These are phyloP conservation scores for Apiospora saccharicola DNA, from an alignment of 2,329 filamentous ascomycete genomes.

Conservation along the genomic window DNA sequence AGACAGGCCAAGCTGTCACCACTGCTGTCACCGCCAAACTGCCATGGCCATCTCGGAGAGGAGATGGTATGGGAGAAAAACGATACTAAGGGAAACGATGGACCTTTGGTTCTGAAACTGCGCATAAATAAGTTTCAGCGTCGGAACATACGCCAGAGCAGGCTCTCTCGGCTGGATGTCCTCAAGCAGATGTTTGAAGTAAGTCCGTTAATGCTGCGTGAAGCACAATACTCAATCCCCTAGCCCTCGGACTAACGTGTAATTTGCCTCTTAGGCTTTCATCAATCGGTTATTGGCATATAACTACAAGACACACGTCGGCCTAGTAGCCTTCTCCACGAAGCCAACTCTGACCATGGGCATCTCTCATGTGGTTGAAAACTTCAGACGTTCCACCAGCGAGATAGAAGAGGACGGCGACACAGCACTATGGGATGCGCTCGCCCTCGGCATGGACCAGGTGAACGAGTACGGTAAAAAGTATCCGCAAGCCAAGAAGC, in stretches of 20 bases:
- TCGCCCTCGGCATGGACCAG: not conserved
- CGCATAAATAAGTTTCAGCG: fast-evolving
- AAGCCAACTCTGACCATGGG: not conserved
- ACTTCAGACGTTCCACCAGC: not conserved
- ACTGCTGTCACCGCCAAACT: not conserved
- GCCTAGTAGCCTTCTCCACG: not conserved
- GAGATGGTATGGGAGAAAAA: not conserved
- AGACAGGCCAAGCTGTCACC: not conserved
- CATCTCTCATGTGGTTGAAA: not conserved
- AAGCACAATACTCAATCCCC: not conserved
- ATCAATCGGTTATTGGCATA: not conserved
- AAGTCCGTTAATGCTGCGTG: not conserved
- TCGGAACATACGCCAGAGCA: fast-evolving
- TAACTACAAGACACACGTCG: not conserved
- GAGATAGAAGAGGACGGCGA: not conserved
- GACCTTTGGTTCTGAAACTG: not conserved
- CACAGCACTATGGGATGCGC: not conserved
- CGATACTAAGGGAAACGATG: fast-evolving
- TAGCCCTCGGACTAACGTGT: not conserved
- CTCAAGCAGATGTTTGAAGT: not conserved
- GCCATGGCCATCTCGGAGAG: not conserved
- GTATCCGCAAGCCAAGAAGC: not conserved
- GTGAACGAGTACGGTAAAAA: not conserved
- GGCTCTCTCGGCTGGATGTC: not conserved
- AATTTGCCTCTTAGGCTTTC: not conserved